Percentiles rank a stretch among this genome's conserved stretches.
Evolutionary conservation across 2,329 filamentous ascomycete genomes (phyloP).

Genomic region (Fusarium pininemorale): DNA sequence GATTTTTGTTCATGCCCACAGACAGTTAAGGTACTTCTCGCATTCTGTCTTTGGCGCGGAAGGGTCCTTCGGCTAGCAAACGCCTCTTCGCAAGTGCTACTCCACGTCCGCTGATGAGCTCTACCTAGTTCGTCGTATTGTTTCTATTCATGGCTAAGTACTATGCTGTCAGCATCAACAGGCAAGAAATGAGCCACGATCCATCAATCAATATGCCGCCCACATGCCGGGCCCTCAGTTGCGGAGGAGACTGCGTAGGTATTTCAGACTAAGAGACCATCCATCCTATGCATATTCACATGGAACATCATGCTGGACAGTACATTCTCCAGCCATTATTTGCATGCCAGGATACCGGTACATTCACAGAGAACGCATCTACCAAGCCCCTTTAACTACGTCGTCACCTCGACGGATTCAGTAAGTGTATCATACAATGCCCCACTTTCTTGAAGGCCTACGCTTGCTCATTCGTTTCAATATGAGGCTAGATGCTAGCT

Average conservation of each 20-base stretch:
- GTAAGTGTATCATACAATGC: conserved; percentile 28
- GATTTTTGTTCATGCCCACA: not conserved
- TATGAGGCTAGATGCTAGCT: not conserved
- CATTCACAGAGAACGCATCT: conserved; percentile 10
- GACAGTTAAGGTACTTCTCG: not conserved
- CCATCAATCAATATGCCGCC: not conserved
- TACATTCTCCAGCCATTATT: conserved; percentile 12
- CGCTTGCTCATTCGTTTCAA: conserved; percentile 50
- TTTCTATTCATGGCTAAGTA: conserved; percentile 32
- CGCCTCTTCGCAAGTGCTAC: not conserved
- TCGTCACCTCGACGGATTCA: conserved; percentile 39
- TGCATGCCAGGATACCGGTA: not conserved
- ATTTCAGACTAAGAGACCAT: not conserved
- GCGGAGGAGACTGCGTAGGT: conserved; percentile 4
- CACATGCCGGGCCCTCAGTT: conserved; percentile 11
- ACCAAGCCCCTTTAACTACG: conserved; percentile 30
- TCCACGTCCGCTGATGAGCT: conserved; percentile 8
- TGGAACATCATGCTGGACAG: not conserved
- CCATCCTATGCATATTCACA: conserved; percentile 5
- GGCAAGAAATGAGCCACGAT: conserved; percentile 5
- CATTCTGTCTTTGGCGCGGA: not conserved
- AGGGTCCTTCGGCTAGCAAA: conserved; percentile 12
- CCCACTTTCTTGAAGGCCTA: conserved; percentile 49
- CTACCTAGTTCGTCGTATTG: conserved; percentile 16
- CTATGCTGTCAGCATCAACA: not conserved